Conservation (phyloP, 176 grass and related monocot species). For the Oryza australiensis region DNA sequence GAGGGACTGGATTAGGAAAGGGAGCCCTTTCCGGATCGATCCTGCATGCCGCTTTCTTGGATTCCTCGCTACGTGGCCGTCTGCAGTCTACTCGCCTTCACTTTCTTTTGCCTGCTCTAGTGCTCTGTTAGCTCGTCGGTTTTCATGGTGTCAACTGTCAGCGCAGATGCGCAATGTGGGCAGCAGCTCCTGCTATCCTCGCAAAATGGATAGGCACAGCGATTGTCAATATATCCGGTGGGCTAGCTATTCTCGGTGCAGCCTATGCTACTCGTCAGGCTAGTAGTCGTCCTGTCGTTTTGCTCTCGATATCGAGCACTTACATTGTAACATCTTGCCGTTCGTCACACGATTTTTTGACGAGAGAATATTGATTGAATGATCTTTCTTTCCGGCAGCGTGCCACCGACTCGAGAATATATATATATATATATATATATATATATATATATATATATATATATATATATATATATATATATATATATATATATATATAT, state of each 20-base stretch:
- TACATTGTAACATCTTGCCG: not conserved
- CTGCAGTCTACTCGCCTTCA: conserved; percentile 24
- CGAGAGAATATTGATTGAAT: too few species aligned
- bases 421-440: too few species aligned
- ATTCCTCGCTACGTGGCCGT: conserved; percentile 15
- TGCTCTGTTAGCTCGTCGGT: not conserved
- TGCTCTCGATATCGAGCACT: not conserved
- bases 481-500: too few species aligned
- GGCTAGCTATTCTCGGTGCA: not conserved
- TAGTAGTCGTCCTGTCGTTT: not conserved
- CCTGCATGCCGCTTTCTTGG: not conserved
- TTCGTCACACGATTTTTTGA: not conserved
- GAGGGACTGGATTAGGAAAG: not conserved
- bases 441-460: too few species aligned
- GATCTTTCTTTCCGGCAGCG: not conserved
- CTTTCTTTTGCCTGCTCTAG: not conserved
- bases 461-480: too few species aligned
- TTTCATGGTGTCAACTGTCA: conserved; percentile 11
- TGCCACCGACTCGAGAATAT: not conserved
- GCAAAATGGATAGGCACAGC: not conserved
- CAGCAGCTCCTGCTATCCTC: not conserved
- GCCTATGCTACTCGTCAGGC: not conserved
- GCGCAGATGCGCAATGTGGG: not conserved
- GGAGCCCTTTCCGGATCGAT: conserved; percentile 16
- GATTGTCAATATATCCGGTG: not conserved